phyloP scores from a whole-genome alignment of 2,329 filamentous ascomycete species.

The Fusarium caatingaense region DNA sequence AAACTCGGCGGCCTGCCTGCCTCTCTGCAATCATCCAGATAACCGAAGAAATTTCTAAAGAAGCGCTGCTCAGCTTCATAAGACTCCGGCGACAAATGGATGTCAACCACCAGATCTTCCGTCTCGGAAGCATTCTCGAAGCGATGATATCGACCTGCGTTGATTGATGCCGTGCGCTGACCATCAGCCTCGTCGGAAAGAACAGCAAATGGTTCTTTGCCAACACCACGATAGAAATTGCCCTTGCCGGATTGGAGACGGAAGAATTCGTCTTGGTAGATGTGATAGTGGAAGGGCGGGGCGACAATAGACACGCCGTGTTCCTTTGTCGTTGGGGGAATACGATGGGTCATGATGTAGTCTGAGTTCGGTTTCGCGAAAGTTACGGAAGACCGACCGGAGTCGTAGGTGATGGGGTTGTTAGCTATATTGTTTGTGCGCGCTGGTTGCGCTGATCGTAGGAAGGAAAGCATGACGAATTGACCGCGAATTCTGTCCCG shows the following conservation, averaged over 20 bases:
- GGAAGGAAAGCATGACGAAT: not conserved
- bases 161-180: not conserved
- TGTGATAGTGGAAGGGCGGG: slow-evolving; percentile 13
- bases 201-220: not conserved
- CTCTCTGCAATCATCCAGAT: slow-evolving; percentile 9
- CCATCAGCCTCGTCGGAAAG: not conserved
- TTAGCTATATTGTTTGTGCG: slow-evolving; percentile 7
- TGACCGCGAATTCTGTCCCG: not conserved
- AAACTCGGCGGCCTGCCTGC: slow-evolving; percentile 5
- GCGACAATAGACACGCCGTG: slow-evolving; percentile 2
- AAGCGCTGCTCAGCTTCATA: slow-evolving; percentile 11
- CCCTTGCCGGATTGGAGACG: slow-evolving; percentile 5
- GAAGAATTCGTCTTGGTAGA: slow-evolving; percentile 16
- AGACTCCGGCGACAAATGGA: slow-evolving; percentile 5
- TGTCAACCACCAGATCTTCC: slow-evolving; percentile 1
- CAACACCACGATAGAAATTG: slow-evolving; percentile 1
- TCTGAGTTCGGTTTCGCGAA: slow-evolving; percentile 5
- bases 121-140: slow-evolving; percentile 5
- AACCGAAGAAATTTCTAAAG: slow-evolving; percentile 12
- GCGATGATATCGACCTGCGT: slow-evolving; percentile 15
- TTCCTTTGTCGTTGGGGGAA: slow-evolving; percentile 2
- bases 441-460: not conserved
- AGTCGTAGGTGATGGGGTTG: slow-evolving; percentile 5
- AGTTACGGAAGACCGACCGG: slow-evolving; percentile 5
- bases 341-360: slow-evolving; percentile 24